Evolutionary conservation across 805 yeast genomes (phyloP).

Genomic region (Candida vartiovaarae): DNA sequence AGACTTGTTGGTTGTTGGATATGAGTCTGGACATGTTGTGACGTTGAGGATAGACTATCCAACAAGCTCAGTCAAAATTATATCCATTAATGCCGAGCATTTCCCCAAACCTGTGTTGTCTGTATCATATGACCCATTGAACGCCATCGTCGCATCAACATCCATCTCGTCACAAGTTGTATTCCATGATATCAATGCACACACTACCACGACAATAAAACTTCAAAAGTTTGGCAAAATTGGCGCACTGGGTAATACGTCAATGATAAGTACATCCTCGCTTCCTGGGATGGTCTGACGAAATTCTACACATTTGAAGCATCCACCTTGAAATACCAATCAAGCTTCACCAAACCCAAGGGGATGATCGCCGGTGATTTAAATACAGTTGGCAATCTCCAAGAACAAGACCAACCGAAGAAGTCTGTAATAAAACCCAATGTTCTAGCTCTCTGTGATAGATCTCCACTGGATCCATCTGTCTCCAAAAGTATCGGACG

Average conservation of each 20-base stretch:
- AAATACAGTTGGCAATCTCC: conserved; percentile 24
- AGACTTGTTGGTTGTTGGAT: conserved; percentile 45
- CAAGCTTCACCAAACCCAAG: conserved; percentile 19
- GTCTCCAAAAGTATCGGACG: conserved; percentile 8
- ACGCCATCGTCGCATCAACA: conserved; percentile 31
- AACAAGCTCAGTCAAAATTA: conserved; percentile 3
- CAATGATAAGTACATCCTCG: conserved; percentile 25
- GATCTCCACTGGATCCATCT: neutral
- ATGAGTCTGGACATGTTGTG: conserved; percentile 63
- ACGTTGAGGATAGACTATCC: conserved; percentile 21
- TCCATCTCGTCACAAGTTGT: conserved; percentile 41
- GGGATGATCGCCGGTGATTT: conserved; percentile 22
- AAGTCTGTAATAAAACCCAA: conserved; percentile 23
- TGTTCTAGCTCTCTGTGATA: conserved; percentile 17
- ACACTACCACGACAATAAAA: conserved; percentile 2
- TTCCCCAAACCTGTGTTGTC: conserved; percentile 51
- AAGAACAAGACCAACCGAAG: conserved; percentile 19
- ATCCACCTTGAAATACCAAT: conserved; percentile 12
- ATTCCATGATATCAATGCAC: conserved; percentile 19
- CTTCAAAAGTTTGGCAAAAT: conserved; percentile 32
- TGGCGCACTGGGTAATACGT: conserved; percentile 20
- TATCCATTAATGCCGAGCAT: conserved; percentile 25
- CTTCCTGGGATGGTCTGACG: conserved; percentile 47
- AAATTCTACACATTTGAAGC: conserved; percentile 26
- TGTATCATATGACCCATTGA: conserved; percentile 25